These are phyloP conservation scores for Aurinia saxatilis DNA, from an alignment of 345 rosid genomes.

Conservation along the genomic window DNA sequence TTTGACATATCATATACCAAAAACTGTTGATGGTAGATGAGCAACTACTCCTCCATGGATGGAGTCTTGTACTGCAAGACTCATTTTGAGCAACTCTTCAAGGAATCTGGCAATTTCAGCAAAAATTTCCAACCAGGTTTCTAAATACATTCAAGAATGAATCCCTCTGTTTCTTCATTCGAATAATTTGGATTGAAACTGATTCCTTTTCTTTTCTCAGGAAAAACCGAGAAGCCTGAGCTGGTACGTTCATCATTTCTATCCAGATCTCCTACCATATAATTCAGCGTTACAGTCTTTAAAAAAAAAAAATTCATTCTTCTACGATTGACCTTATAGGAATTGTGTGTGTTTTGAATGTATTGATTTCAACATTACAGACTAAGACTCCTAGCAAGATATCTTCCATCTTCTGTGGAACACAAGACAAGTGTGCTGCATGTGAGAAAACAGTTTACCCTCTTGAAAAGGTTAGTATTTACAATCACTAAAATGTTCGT, in stretches of 20 bases:
- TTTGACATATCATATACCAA: no score
- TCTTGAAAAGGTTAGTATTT: constrained; percentile 70
- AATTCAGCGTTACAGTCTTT: no score
- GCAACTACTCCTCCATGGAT: constrained; percentile 98
- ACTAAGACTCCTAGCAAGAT: constrained; percentile 70
- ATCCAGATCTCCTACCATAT: not conserved
- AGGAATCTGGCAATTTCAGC: constrained; percentile 98
- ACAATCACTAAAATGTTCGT: not conserved
- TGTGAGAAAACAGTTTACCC: constrained; percentile 92
- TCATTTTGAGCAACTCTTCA: constrained; percentile 96
- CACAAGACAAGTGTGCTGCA: constrained; percentile 88
- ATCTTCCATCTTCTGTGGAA: constrained; percentile 81
- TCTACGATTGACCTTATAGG: no score
- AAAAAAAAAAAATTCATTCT: no score
- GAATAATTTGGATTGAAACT: not conserved
- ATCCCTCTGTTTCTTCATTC: not conserved
- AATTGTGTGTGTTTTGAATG: no score
- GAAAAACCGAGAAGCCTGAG: constrained; percentile 53
- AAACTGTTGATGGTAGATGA: constrained; percentile 51
- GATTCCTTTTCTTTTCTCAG: constrained; percentile 21
- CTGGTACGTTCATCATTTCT: constrained; percentile 36
- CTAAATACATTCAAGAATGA: not conserved
- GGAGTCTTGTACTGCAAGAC: constrained; percentile 94
- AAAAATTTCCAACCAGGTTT: constrained; percentile 80
- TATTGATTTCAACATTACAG: constrained; percentile 31